Conservation (phyloP, 192 early-diverging fungal genomes). For the Linnemannia schmuckeri region DNA sequence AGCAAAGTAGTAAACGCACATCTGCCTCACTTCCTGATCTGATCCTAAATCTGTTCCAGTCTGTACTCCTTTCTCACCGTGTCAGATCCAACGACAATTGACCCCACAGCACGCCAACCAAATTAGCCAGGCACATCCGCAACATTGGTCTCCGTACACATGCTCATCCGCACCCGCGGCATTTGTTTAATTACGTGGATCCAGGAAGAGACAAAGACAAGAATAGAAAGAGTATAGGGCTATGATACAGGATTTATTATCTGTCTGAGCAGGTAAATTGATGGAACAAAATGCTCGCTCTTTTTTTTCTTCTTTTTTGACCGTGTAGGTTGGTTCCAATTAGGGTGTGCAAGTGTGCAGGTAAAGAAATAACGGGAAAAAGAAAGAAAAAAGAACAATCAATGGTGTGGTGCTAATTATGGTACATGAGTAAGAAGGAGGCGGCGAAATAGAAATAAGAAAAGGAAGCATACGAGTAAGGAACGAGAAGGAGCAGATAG, state of each 20-base stretch:
- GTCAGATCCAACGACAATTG: background rate
- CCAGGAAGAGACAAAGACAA: background rate
- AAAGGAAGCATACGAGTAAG: background rate
- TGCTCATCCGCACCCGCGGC: background rate
- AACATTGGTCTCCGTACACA: background rate
- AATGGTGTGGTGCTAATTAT: background rate
- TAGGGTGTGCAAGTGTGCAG: background rate
- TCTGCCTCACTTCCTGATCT: background rate
- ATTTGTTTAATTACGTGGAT: background rate
- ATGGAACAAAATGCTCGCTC: background rate
- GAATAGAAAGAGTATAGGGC: background rate
- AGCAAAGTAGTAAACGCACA: background rate
- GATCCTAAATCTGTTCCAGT: background rate
- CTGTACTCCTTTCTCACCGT: background rate
- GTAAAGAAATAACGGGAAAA: conserved; percentile 8
- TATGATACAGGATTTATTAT: background rate
- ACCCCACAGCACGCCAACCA: background rate
- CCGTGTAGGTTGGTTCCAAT: background rate
- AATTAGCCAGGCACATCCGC: conserved; percentile 3
- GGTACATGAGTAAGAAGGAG: background rate
- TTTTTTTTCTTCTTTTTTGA: background rate
- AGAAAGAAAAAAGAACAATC: background rate
- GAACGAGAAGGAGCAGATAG: background rate
- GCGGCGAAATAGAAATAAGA: background rate
- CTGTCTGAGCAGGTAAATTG: background rate